Conservation (phyloP, 805 yeast species). For the Ogataea trehaloabstinens region DNA sequence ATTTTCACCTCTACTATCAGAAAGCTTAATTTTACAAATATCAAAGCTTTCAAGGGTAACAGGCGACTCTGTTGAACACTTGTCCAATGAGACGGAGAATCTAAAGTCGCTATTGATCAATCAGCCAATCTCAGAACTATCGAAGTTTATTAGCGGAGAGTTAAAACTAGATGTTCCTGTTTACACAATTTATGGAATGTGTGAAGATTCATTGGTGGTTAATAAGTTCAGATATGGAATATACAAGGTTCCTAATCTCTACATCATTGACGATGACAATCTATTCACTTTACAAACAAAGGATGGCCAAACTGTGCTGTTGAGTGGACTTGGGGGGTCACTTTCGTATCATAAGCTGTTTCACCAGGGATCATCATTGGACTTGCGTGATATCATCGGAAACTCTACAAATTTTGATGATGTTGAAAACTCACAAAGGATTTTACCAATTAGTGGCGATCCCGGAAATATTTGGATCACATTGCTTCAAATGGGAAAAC, state of each 20-base stretch:
- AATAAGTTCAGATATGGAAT: conserved; percentile 58
- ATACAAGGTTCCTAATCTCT: conserved; percentile 53
- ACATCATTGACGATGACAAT: conserved; percentile 58
- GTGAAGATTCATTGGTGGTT: conserved; percentile 69
- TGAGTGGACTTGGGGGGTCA: conserved; percentile 74
- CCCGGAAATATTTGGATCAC: conserved; percentile 77
- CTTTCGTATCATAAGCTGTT: conserved; percentile 64
- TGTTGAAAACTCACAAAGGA: conserved; percentile 22
- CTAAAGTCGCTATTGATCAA: conserved; percentile 35
- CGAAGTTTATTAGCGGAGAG: conserved; percentile 45
- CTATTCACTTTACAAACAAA: conserved; percentile 42
- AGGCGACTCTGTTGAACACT: conserved; percentile 40
- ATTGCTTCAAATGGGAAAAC: conserved; percentile 65
- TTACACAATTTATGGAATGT: conserved; percentile 73
- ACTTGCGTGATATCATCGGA: conserved; percentile 31
- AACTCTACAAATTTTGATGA: conserved; percentile 19
- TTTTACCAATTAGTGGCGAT: conserved; percentile 55
- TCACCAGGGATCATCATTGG: conserved; percentile 55
- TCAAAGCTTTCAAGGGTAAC: conserved; percentile 48
- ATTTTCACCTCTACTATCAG: conserved; percentile 57
- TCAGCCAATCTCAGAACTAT: conserved; percentile 49
- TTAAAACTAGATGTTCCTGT: conserved; percentile 54
- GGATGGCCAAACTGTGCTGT: conserved; percentile 45
- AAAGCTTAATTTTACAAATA: conserved; percentile 46
- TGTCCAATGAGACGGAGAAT: conserved; percentile 36